Conservation (phyloP, 1,284 basidiomycete species). For the Apiotrichum veenhuisii region DNA sequence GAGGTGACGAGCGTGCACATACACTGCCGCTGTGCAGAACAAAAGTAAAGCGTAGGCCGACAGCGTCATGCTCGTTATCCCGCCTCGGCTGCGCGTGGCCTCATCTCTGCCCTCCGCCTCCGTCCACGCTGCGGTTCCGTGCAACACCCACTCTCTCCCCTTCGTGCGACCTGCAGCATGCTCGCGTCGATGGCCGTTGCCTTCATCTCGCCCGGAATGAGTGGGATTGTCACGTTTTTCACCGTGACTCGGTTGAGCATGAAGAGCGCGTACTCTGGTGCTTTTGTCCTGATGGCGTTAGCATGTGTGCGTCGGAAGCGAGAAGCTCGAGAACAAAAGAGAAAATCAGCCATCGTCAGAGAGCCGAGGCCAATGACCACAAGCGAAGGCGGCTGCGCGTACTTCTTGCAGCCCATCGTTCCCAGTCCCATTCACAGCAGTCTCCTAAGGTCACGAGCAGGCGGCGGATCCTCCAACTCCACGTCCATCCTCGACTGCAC, state of each 20-base stretch:
- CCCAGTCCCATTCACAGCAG: too few species aligned
- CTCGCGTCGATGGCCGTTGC: slow-evolving; percentile 30
- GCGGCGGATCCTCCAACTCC: neutral
- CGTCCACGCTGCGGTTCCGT: neutral
- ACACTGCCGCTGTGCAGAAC: neutral
- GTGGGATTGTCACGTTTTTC: slow-evolving; percentile 39
- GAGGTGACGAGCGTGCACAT: neutral
- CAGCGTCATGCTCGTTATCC: too few species aligned
- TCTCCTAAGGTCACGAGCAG: neutral
- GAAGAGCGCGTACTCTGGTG: slow-evolving; percentile 41
- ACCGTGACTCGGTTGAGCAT: slow-evolving; percentile 42
- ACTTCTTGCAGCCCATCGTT: too few species aligned
- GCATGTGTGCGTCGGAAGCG: neutral
- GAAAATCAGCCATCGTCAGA: too few species aligned
- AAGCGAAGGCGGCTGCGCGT: too few species aligned
- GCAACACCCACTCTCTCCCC: slow-evolving; percentile 39
- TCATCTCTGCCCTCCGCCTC: too few species aligned
- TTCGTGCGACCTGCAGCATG: slow-evolving; percentile 40
- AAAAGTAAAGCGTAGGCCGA: neutral
- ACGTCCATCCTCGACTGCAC: slow-evolving; percentile 6
- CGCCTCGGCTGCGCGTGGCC: too few species aligned
- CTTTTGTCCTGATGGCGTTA: slow-evolving; percentile 25
- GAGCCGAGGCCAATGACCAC: too few species aligned
- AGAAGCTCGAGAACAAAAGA: neutral
- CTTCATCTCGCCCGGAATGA: slow-evolving; percentile 44